Percentiles rank a stretch among this genome's conserved stretches.
These are phyloP conservation scores for Gyrodon lividus DNA, from an alignment of 768 basidiomycete genomes.

Conservation along the genomic window DNA sequence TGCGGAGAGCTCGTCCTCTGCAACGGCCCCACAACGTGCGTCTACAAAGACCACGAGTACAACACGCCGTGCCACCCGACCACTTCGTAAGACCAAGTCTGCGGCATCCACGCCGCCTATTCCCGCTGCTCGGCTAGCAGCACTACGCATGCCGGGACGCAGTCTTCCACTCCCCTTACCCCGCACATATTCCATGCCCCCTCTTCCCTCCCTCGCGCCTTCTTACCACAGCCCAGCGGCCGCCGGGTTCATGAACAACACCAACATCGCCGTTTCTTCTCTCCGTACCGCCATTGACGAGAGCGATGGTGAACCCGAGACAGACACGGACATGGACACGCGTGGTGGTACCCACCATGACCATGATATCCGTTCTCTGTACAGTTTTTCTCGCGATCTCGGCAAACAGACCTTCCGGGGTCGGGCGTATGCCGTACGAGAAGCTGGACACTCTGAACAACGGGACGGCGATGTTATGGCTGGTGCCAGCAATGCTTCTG, in stretches of 20 bases:
- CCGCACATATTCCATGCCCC: constrained; percentile 34
- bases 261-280: constrained; percentile 36
- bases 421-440: constrained; percentile 26
- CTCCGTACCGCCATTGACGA: constrained; percentile 36
- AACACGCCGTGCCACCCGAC: constrained; percentile 29
- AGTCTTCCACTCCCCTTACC: constrained; percentile 30
- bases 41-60: constrained; percentile 20
- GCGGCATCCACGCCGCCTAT: constrained; percentile 36
- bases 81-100: constrained; percentile 35
- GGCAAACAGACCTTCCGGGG: constrained; percentile 25
- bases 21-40: constrained; percentile 17
- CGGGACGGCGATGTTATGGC: constrained; percentile 22
- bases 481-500: constrained; percentile 8
- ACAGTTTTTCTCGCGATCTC: constrained; percentile 33
- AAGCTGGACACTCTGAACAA: constrained; percentile 17
- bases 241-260: constrained; percentile 34
- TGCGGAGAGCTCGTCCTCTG: constrained; percentile 19
- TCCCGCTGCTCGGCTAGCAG: constrained; percentile 32
- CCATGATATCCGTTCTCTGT: constrained; percentile 31
- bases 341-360: constrained; percentile 11
- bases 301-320: constrained; percentile 34
- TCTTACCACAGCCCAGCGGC: constrained; percentile 26
- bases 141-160: constrained; percentile 32
- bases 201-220: constrained; percentile 27
- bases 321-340: constrained; percentile 32